Base-by-base conservation (phyloP, 345 rosid genomes). In the Kandelia obovata region DNA sequence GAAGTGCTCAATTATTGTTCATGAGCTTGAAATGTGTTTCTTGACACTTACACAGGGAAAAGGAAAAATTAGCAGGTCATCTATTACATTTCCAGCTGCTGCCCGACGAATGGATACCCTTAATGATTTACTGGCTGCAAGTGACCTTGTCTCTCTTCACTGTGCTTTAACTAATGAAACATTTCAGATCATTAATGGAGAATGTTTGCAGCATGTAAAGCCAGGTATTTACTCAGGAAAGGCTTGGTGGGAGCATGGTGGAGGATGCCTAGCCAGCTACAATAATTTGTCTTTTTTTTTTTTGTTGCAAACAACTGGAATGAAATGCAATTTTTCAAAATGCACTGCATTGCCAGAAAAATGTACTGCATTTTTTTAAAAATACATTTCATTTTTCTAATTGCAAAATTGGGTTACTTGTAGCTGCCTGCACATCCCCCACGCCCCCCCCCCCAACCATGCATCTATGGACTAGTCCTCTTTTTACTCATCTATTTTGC, bases 91-190 rank as follows among this genome's bases (percentile, higher is more conserved):
- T 77, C 99, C 99, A 59, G 67, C 90, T 39, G 96, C 99, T 66
- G 99, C 98, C 5, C 87, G 97, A 62, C 86, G 95, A 80, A 96
- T 96, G 98, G 99, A 96, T 71, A 96, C 98, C 21, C 89, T 96
- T 69, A 92, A 92, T 64, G 99, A 96, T 87, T 79, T 96, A 66
- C 85, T 96, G 26, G 96, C 99, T 39, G 99, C 98, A 31, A 92
- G 99, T 79, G 99, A 96, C 75, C 89, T 96, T 63, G 83, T 96
- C 64, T 96, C 99, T 1, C 97, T 96, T 80, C 99, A 96, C 57
- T 96, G 99, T 64, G 84, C 92, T 57, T 77, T 90, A 62, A 88
- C 98, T 28, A 83, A 90, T 72, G 96, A 96, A 77, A 96, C 99
- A 15, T 80, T 92, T 82, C 98, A 96, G 86, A 90, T 96, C 73